Percentiles rank a stretch among this genome's conserved stretches.
Evolutionary conservation across 805 yeast species (phyloP).

Genomic region (Barnettozyma populi): DNA sequence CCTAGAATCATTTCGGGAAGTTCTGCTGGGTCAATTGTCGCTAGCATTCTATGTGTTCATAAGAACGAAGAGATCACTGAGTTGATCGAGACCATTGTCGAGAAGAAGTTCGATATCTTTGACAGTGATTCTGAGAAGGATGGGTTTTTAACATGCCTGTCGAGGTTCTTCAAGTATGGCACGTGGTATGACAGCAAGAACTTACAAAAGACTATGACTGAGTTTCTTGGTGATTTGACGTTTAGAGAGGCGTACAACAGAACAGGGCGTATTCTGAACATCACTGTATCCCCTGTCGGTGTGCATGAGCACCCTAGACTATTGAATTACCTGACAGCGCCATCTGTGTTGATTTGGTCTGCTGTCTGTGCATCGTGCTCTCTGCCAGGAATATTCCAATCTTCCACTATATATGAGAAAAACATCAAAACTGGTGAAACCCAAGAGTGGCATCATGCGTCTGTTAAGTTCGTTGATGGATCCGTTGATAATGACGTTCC

Average conservation of each 20-base stretch:
- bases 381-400: constrained; percentile 85
- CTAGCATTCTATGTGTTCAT: constrained; percentile 80
- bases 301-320: constrained; percentile 87
- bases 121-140: constrained; percentile 34
- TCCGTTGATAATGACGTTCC: constrained; percentile 95
- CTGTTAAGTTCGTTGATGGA: constrained; percentile 88
- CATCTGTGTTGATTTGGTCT: constrained; percentile 78
- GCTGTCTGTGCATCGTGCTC: constrained; percentile 94
- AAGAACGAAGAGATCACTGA: constrained; percentile 62
- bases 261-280: constrained; percentile 88
- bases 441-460: constrained; percentile 75
- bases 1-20: constrained; percentile 92
- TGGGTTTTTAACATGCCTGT: constrained; percentile 43
- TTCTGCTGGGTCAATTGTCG: constrained; percentile 94
- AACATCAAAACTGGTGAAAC: constrained; percentile 65
- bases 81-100: constrained; percentile 44
- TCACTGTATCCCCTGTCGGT: constrained; percentile 90
- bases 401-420: constrained; percentile 81
- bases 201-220: constrained; percentile 66
- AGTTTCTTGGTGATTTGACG: constrained; percentile 81
- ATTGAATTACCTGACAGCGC: constrained; percentile 73
- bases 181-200: constrained; percentile 81
- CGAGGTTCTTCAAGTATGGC: constrained; percentile 71
- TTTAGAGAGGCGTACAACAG: constrained; percentile 92
- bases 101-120: constrained; percentile 46